Evolutionary conservation across 2,329 filamentous ascomycete genomes (phyloP).

Genomic region (Cadophora sp.): DNA sequence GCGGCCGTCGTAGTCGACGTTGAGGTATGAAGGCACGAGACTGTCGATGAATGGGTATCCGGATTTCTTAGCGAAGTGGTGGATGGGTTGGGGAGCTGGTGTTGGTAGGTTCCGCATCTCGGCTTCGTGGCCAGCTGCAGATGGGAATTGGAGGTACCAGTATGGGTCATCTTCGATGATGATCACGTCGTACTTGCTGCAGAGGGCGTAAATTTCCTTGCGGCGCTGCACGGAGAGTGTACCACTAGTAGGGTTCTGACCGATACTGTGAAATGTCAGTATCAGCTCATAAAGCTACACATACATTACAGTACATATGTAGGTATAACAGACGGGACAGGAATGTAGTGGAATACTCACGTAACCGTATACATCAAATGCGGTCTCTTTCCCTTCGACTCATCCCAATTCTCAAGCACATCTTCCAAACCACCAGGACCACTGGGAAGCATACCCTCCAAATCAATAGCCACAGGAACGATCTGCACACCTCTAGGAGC

Average conservation of each 20-base stretch:
- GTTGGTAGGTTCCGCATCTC: slow-evolving; percentile 46
- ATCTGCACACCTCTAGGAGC: slow-evolving; percentile 68
- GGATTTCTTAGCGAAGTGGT: slow-evolving; percentile 53
- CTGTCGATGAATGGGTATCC: slow-evolving; percentile 84
- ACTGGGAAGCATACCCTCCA: slow-evolving; percentile 77
- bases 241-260: slow-evolving; percentile 86
- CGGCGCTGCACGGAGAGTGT: slow-evolving; percentile 76
- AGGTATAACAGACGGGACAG: too few relatives aligned
- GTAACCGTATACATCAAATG: slow-evolving; percentile 91
- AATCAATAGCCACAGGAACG: slow-evolving; percentile 77
- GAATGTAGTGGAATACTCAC: slow-evolving; percentile 57
- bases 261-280: slow-evolving; percentile 61
- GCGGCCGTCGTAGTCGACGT: slow-evolving; percentile 82
- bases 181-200: slow-evolving; percentile 84
- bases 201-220: slow-evolving; percentile 80
- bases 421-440: slow-evolving; percentile 79
- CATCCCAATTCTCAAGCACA: slow-evolving; percentile 84
- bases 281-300: not conserved
- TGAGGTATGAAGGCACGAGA: slow-evolving; percentile 82
- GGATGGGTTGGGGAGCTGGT: slow-evolving; percentile 32
- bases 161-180: slow-evolving; percentile 96
- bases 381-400: slow-evolving; percentile 73
- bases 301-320: slow-evolving; percentile 7
- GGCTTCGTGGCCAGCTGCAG: slow-evolving; percentile 57
- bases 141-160: slow-evolving; percentile 91